phyloP scores from a whole-genome alignment of 2,329 filamentous ascomycete species.

The Epichloe gansuensis region DNA sequence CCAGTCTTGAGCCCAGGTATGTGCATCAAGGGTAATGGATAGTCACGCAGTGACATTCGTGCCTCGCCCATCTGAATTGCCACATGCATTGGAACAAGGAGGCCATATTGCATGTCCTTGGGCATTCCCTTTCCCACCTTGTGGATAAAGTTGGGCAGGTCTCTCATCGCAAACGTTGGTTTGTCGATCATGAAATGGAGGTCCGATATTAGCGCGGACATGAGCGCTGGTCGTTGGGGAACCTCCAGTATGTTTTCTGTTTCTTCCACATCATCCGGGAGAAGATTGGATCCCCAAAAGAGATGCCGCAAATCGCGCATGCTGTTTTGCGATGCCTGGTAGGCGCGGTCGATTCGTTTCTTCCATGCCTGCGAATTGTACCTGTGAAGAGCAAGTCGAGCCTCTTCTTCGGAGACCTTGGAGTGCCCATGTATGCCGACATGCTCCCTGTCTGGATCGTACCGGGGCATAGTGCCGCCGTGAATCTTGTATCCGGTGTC shows the following conservation, averaged over 20 bases:
- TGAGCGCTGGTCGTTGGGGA: slow-evolving; percentile 70
- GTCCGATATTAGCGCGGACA: slow-evolving; percentile 71
- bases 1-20: slow-evolving; percentile 70
- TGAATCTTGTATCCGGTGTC: slow-evolving; percentile 18
- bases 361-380: slow-evolving; percentile 91
- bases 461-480: slow-evolving; percentile 42
- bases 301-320: slow-evolving; percentile 66
- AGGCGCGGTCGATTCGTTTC: slow-evolving; percentile 68
- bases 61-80: slow-evolving; percentile 85
- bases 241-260: slow-evolving; percentile 76
- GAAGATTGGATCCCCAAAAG: slow-evolving; percentile 71
- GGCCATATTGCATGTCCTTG: slow-evolving; percentile 73
- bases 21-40: slow-evolving; percentile 82
- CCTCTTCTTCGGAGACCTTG: slow-evolving; percentile 63
- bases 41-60: slow-evolving; percentile 76
- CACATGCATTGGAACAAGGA: slow-evolving; percentile 82
- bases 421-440: slow-evolving; percentile 55
- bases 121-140: slow-evolving; percentile 96
- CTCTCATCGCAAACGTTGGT: slow-evolving; percentile 72
- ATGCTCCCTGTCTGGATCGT: slow-evolving; percentile 64
- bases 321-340: slow-evolving; percentile 54
- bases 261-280: slow-evolving; percentile 71
- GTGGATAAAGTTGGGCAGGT: slow-evolving; percentile 75
- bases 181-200: slow-evolving; percentile 80
- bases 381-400: slow-evolving; percentile 58